Conservation (phyloP, 2,329 filamentous ascomycete genomes). For the Neurospora sp. region DNA sequence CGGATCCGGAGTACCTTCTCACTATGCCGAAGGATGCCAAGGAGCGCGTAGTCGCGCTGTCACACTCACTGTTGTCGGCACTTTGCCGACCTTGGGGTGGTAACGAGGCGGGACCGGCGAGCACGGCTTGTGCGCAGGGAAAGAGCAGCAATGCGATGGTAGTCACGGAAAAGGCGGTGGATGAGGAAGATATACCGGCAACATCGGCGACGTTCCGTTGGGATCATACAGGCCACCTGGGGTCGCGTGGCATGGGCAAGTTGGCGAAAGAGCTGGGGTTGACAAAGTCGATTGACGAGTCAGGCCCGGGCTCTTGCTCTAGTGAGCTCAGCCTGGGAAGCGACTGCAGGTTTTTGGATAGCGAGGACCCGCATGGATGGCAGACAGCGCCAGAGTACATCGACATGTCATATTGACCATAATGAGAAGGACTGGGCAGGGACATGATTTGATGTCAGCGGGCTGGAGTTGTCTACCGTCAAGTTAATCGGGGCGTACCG, state of each 20-base stretch:
- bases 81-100: constrained; percentile 13
- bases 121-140: background rate
- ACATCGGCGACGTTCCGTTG: background rate
- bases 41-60: background rate
- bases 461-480: background rate
- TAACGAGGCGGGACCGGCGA: background rate
- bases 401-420: background rate
- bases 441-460: background rate
- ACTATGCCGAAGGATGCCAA: constrained; percentile 5
- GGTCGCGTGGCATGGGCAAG: background rate
- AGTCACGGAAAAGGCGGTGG: background rate
- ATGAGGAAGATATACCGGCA: background rate
- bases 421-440: background rate
- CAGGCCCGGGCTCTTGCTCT: background rate
- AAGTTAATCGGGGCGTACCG: background rate
- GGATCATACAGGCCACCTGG: background rate
- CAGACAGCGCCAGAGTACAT: constrained; percentile 7
- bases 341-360: constrained; percentile 11
- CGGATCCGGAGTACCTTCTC: constrained; percentile 7
- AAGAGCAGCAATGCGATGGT: background rate
- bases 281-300: background rate
- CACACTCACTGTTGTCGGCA: constrained; percentile 6
- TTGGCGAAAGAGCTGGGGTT: constrained; percentile 7
- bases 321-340: background rate
- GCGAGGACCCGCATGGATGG: constrained; percentile 16